Base-by-base conservation (phyloP, 2,329 filamentous ascomycete species). In the Beauveria medogensis region DNA sequence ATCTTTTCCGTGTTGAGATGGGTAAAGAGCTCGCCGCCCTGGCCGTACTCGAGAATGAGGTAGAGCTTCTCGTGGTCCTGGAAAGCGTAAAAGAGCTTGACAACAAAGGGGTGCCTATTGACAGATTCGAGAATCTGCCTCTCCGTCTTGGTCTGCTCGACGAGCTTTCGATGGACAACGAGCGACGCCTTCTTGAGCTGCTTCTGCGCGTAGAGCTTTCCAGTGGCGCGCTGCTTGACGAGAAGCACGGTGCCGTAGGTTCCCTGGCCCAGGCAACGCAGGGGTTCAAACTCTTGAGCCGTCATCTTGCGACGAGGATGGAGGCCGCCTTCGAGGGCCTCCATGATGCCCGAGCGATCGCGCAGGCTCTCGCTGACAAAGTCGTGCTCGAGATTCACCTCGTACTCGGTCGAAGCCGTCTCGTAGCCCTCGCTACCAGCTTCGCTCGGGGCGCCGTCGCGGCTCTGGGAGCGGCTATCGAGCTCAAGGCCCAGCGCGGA, bases 51-150 rank as follows among this genome's bases (percentile, higher is more conserved):
- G 26, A 99, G 84, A 66, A 99, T 97, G 51, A 99, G 80, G 72
- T 99, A 99, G 40, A 99, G 85, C 77, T 96, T 97, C 78, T 97
- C 92, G 67, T 92, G 91, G 70, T 99, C 94, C 75, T 99, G 94
- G 75, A 99, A 99, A 24, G 94, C 94, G 70, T 99, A 99, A 76
- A 90, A 99, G 20, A 99, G 83, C 76, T 97, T 97, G 65, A 99
- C 94, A 53, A 99, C 92, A 72, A 99, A 99, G 0, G 94, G 93
- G 73, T 99, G 94, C 40, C 92, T 85, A 74, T 95, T 97, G 73
- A 99, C 91, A 63, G 90, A 95, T 77, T 99, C 94, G 56, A 99
- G 82, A 59, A 99, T 96, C 68, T 88, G 87, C 55, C 94, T 89
- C 77, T 99, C 94, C 2, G 93, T 97, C 80, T 95, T 96, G 61